Evolutionary conservation across 2,329 filamentous ascomycete species (phyloP), one percentile per base, ranked within the genome.

Genomic region (Coniochaeta sp.): DNA sequence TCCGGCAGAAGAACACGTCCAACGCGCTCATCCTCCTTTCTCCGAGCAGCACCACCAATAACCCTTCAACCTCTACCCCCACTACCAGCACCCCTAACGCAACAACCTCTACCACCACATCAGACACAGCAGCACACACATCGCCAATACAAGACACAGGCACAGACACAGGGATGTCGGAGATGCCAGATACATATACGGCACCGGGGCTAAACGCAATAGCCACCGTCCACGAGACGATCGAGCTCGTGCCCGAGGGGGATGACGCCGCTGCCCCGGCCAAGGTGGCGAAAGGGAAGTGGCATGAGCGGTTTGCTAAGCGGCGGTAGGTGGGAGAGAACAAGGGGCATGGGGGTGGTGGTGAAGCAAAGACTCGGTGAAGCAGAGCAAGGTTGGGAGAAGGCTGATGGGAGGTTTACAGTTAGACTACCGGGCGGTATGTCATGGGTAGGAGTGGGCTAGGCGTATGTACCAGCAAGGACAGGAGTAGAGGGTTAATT

Each of bases 1-100:
- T 86, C 46, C 79, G 78, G 27, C 82, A 85, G 60, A 85, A 85
- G 63, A 85, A 85, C 63, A 85, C 82, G 0, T 86, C 82, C 45
- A 86, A 86, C 61, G 77, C 78, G n/a, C 71, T 86, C 46, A 77
- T 85, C 59, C 63, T 86, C 3, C 68, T 85, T 28, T 63, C 68
- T 24, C 67, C 73, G 72, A 3, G 42, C 27, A 3, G 42, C 27
- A 48, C 22, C 6, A 42, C 48, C 31, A 18, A 27, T n/a, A 6
- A 18, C 28, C 22, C 26, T 48, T 1, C 9, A 28, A 31, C 26
- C 26, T 14, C 38, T 4, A 58, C 20, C 52, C 57, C 32, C 51
- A 54, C 26, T 26, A 38, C 6, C n/a, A n/a, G n/a, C n/a, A n/a
- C n/a, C n/a, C n/a, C n/a, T n/a, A n/a, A n/a, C n/a, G 51, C 49